These are phyloP conservation scores for Oryza brachyantha DNA, from an alignment of 176 grass and related monocot genomes.

Conservation along the genomic window DNA sequence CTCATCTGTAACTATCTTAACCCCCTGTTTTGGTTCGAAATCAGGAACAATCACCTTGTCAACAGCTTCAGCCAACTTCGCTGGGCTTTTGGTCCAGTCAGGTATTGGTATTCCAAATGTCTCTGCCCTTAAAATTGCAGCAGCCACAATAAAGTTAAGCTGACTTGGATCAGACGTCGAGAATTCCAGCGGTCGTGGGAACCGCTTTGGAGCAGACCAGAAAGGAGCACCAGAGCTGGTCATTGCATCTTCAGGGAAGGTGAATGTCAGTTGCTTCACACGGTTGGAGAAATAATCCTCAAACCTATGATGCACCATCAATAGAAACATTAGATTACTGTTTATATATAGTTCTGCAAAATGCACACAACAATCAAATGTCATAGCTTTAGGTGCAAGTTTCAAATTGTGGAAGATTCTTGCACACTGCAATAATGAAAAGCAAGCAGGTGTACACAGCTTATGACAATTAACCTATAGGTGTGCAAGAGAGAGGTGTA, in stretches of 20 bases:
- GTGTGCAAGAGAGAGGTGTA: not conserved
- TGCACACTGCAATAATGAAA: not conserved
- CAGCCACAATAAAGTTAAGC: conserved; percentile 66
- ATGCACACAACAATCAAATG: not conserved
- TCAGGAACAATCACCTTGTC: conserved; percentile 66
- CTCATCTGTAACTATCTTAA: conserved; percentile 86
- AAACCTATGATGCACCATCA: conserved; percentile 52
- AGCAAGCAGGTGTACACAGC: not conserved
- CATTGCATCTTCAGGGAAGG: conserved; percentile 80
- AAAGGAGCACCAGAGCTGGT: conserved; percentile 84
- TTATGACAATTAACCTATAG: not conserved
- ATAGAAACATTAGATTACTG: conserved; percentile 15
- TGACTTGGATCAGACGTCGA: conserved; percentile 55
- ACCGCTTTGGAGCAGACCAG: conserved; percentile 93
- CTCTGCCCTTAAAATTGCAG: conserved; percentile 77
- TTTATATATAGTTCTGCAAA: not conserved
- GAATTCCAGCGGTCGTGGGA: conserved; percentile 76
- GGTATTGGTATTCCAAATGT: conserved; percentile 72
- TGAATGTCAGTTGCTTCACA: conserved; percentile 83
- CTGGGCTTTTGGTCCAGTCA: conserved; percentile 67
- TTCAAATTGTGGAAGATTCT: not conserved
- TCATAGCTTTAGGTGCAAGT: not conserved
- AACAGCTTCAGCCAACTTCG: conserved; percentile 66
- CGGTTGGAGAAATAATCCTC: conserved; percentile 89
- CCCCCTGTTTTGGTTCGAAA: conserved; percentile 71